Evolutionary conservation across 345 rosid species (phyloP).

Genomic region (Acer campestre): DNA sequence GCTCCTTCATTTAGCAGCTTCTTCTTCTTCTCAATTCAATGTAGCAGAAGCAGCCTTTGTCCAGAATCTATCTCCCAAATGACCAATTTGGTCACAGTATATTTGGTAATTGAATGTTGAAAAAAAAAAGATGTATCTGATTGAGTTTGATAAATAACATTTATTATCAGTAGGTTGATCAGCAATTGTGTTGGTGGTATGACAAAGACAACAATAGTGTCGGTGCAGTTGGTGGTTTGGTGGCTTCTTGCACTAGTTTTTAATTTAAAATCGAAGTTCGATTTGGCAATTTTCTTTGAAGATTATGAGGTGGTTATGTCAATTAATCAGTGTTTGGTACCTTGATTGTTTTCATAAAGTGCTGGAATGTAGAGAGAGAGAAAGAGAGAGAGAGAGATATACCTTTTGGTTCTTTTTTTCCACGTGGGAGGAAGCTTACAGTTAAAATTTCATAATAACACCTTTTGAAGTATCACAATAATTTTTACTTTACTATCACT

Average conservation of each 20-base stretch:
- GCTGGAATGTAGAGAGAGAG: neutral
- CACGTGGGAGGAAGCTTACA: neutral
- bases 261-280: neutral
- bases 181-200: neutral
- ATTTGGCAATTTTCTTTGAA: neutral
- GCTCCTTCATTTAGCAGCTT: no score
- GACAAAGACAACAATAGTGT: neutral
- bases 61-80: neutral
- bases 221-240: slow-evolving; percentile 2
- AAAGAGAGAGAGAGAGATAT: neutral
- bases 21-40: neutral
- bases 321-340: neutral
- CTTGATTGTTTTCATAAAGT: neutral
- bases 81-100: neutral
- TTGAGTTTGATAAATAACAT: neutral
- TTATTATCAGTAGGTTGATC: neutral
- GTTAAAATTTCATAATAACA: neutral
- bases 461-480: neutral
- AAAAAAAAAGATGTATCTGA: no score
- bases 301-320: neutral
- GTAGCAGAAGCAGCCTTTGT: neutral
- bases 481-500: neutral
- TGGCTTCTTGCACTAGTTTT: neutral
- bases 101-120: neutral
- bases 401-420: no score